A percentile compares a stretch with the other conserved stretches of the same genome.
These are phyloP conservation scores for Pythium brassicae DNA, from an alignment of 352 stramenopile genomes.

Conservation along the genomic window DNA sequence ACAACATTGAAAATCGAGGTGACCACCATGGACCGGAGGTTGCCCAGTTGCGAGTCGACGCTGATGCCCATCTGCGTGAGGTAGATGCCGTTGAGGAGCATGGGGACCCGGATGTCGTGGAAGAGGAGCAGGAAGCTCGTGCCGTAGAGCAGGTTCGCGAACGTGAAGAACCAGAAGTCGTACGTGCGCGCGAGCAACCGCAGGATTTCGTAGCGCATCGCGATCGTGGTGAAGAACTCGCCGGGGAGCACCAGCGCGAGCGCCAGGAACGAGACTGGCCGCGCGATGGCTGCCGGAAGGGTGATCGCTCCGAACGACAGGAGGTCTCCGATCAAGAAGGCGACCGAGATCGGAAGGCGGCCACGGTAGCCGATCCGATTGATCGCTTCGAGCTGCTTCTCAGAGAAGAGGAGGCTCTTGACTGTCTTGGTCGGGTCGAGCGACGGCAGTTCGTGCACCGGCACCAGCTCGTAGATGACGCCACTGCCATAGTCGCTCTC, in stretches of 20 bases:
- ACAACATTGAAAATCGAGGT: too few species aligned
- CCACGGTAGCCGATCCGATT: conserved; percentile 14
- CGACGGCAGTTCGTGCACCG: conserved; percentile 10
- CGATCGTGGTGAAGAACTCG: conserved; percentile 16
- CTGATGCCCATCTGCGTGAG: too few species aligned
- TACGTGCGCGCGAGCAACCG: conserved; percentile 22
- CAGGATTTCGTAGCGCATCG: conserved; percentile 23
- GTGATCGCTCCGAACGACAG: too few species aligned
- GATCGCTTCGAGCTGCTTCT: conserved; percentile 9
- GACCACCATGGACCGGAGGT: too few species aligned
- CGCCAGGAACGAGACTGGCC: conserved; percentile 15
- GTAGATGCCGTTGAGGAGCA: too few species aligned
- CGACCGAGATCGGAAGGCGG: conserved; percentile 11
- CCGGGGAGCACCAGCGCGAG: conserved; percentile 20
- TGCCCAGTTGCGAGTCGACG: too few species aligned
- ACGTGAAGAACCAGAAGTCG: conserved; percentile 17
- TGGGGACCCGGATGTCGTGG: too few species aligned
- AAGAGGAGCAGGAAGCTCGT: too few species aligned
- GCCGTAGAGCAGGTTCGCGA: too few species aligned
- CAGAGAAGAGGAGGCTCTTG: conserved; percentile 19
- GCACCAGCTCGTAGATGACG: conserved; percentile 16
- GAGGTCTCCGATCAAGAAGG: conserved; percentile 6
- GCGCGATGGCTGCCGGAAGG: not conserved
- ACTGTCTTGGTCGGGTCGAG: conserved; percentile 25
- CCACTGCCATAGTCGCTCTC: too few species aligned